phyloP scores from a whole-genome alignment of 2,329 filamentous ascomycete species.

The Hypoxylon rubiginosum region DNA sequence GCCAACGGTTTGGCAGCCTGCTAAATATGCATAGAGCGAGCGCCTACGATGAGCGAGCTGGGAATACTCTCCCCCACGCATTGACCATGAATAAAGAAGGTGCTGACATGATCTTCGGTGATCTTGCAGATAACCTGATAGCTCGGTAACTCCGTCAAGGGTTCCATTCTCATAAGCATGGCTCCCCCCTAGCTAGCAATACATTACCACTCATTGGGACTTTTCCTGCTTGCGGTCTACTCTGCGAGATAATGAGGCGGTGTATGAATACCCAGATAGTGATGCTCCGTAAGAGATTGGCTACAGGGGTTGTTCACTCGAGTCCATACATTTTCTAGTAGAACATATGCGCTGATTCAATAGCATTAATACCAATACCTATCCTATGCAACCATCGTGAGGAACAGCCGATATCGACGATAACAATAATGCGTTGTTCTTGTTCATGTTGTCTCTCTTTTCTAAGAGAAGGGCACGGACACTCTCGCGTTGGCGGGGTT shows the following conservation, averaged over 20 bases:
- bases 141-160: conserved; percentile 26
- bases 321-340: background rate
- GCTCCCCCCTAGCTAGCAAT: conserved; percentile 6
- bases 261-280: conserved; percentile 5
- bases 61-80: conserved; percentile 7
- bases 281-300: background rate
- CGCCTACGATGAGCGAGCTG: conserved; percentile 5
- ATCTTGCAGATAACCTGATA: conserved; percentile 17
- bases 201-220: conserved; percentile 1
- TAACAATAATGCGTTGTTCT: background rate
- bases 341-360: background rate
- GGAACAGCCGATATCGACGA: background rate
- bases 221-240: conserved; percentile 5
- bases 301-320: background rate
- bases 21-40: background rate
- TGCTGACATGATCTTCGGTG: conserved; percentile 27
- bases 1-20: background rate
- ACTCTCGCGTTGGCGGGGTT: conserved; percentile 25
- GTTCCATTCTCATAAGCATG: conserved; percentile 4
- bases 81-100: conserved; percentile 32
- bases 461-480: background rate
- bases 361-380: background rate
- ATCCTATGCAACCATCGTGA: background rate
- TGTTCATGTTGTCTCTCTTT: background rate
- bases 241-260: conserved; percentile 1